phyloP scores from a whole-genome alignment of 441 rosid species.

The Aquilaria agallochum region DNA sequence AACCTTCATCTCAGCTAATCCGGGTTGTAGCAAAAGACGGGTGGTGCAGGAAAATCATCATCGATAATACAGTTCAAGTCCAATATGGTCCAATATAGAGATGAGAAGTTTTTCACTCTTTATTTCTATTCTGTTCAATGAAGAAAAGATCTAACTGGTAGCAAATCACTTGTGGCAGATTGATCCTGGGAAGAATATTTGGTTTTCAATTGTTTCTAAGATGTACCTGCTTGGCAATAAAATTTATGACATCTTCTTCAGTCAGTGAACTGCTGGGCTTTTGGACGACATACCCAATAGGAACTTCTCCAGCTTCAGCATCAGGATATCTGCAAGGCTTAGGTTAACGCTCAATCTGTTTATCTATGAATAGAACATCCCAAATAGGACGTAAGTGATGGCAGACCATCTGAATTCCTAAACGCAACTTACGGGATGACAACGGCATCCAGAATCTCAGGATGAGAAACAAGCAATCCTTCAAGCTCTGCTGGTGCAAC shows the following conservation, averaged over 20 bases:
- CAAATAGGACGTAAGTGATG: not conserved
- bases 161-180: too few species aligned
- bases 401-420: not conserved
- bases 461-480: slow-evolving; percentile 90
- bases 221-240: slow-evolving; percentile 70
- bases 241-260: slow-evolving; percentile 55
- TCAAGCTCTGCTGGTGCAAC: slow-evolving; percentile 98
- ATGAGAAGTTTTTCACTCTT: not conserved
- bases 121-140: too few species aligned
- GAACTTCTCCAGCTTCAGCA: slow-evolving; percentile 94
- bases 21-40: too few species aligned
- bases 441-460: slow-evolving; percentile 72
- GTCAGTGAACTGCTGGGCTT: slow-evolving; percentile 61
- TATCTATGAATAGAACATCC: not conserved
- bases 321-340: slow-evolving; percentile 62
- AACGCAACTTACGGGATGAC: slow-evolving; percentile 76
- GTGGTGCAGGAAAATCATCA: not conserved
- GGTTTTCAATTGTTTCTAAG: not conserved
- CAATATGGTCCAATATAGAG: not conserved
- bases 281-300: slow-evolving; percentile 80
- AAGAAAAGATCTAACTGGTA: too few species aligned
- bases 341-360: not conserved
- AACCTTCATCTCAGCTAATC: too few species aligned
- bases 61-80: not conserved
- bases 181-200: not conserved